Percentiles rank a stretch among this genome's conserved stretches.
Conservation (phyloP, 2,329 filamentous ascomycete species). For the Ceratocystis cubensis region DNA sequence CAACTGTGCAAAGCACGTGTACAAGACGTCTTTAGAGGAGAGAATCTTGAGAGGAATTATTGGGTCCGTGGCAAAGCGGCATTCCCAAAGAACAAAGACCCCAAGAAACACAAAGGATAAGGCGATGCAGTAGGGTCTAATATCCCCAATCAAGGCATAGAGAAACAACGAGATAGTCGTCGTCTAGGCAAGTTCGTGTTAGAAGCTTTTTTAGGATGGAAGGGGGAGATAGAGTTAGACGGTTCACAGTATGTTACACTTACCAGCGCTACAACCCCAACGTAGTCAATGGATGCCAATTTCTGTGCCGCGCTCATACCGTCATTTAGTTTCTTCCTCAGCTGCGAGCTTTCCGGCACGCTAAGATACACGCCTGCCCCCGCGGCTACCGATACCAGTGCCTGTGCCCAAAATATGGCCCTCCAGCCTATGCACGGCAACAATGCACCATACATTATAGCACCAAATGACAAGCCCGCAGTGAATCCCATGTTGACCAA, state of each 20-base stretch:
- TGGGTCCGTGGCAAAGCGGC: slow-evolving; percentile 50
- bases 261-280: slow-evolving; percentile 56
- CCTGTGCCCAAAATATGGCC: slow-evolving; percentile 60
- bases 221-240: not conserved
- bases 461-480: slow-evolving; percentile 56
- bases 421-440: slow-evolving; percentile 43
- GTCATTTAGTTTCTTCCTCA: not conserved
- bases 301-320: slow-evolving; percentile 31
- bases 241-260: slow-evolving; percentile 22
- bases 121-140: slow-evolving; percentile 47
- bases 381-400: slow-evolving; percentile 48
- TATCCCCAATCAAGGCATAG: slow-evolving; percentile 52
- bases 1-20: slow-evolving; percentile 62
- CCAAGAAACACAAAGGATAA: slow-evolving; percentile 41
- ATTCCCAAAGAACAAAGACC: slow-evolving; percentile 51
- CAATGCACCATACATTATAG: slow-evolving; percentile 55
- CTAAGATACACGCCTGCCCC: slow-evolving; percentile 52
- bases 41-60: slow-evolving; percentile 63
- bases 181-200: slow-evolving; percentile 32
- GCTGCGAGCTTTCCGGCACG: slow-evolving; percentile 37
- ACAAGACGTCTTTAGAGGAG: slow-evolving; percentile 53
- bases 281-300: slow-evolving; percentile 58
- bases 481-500: slow-evolving; percentile 63
- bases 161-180: slow-evolving; percentile 58
- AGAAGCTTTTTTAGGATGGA: slow-evolving; percentile 12